Evolutionary conservation across 257 asterid genomes (phyloP).

Genomic region (Ophiorrhiza pumila): DNA sequence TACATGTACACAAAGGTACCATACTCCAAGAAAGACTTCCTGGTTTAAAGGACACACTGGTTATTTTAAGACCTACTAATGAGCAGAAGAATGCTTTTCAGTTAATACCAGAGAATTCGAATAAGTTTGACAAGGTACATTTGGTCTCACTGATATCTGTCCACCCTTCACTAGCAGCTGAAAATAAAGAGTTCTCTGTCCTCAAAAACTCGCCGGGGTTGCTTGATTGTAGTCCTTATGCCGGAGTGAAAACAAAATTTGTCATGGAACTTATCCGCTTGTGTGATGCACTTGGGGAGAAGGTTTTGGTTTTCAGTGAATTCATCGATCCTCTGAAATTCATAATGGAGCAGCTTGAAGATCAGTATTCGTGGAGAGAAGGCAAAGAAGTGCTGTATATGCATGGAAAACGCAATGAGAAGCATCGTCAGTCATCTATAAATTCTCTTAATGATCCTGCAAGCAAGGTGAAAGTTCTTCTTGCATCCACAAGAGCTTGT

Average conservation of each 20-base stretch:
- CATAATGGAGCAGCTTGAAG: conserved; percentile 37
- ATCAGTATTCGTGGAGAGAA: conserved; percentile 45
- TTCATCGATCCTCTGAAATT: conserved; percentile 45
- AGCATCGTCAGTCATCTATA: conserved; percentile 46
- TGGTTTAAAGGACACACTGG: conserved; percentile 49
- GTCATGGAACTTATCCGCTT: conserved; percentile 45
- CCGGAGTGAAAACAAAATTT: conserved; percentile 63
- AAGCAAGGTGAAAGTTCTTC: conserved; percentile 49
- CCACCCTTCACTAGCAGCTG: conserved; percentile 62
- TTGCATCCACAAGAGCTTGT: conserved; percentile 73
- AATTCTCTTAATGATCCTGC: conserved; percentile 41
- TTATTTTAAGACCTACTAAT: conserved; percentile 49
- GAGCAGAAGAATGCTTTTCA: conserved; percentile 40
- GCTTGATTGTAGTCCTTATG: conserved; percentile 30
- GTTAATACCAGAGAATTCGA: not conserved
- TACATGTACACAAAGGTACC: conserved; percentile 55
- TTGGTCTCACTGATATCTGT: conserved; percentile 53
- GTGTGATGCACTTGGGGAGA: conserved; percentile 33
- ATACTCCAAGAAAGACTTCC: conserved; percentile 59
- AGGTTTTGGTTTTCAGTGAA: conserved; percentile 58
- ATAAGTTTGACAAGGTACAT: conserved; percentile 31
- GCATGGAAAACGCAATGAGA: conserved; percentile 40
- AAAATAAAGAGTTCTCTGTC: conserved; percentile 22
- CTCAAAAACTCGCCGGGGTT: conserved; percentile 12
- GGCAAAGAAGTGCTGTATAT: conserved; percentile 64